A percentile compares a stretch with the other conserved stretches of the same genome.
phyloP scores from a whole-genome alignment of 371 early-diverging fungal genomes.

The Mucor velutinosus region DNA sequence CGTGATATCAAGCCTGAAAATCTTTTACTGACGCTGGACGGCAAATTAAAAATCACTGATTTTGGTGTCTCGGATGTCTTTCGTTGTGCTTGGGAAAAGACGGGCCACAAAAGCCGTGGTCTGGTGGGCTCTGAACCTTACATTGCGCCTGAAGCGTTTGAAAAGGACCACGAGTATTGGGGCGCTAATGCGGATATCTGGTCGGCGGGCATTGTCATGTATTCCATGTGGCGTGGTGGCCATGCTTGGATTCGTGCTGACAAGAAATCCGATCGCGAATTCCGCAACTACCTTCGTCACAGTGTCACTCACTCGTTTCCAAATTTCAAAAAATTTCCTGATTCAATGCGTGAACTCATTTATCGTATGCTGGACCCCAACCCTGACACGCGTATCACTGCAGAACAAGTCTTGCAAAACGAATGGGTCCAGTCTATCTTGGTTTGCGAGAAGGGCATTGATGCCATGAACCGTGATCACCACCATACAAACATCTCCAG shows the following conservation, averaged over 20 bases:
- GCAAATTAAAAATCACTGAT: slow-evolving; percentile 92
- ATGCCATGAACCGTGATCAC: slow-evolving; percentile 20
- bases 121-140: slow-evolving; percentile 86
- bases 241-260: slow-evolving; percentile 76
- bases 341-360: slow-evolving; percentile 57
- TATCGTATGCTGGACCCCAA: slow-evolving; percentile 85
- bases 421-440: slow-evolving; percentile 68
- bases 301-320: slow-evolving; percentile 52
- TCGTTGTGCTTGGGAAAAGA: slow-evolving; percentile 75
- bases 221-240: slow-evolving; percentile 73
- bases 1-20: slow-evolving; percentile 89
- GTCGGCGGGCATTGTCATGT: slow-evolving; percentile 80
- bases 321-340: slow-evolving; percentile 61
- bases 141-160: slow-evolving; percentile 84
- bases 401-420: slow-evolving; percentile 59
- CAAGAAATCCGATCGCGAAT: slow-evolving; percentile 67
- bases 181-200: slow-evolving; percentile 78
- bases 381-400: slow-evolving; percentile 65
- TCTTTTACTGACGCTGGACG: slow-evolving; percentile 76
- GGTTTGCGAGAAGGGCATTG: slow-evolving; percentile 41
- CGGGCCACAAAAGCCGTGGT: slow-evolving; percentile 68
- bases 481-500: slow-evolving; percentile 16
- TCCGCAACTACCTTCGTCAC: slow-evolving; percentile 60
- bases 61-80: slow-evolving; percentile 96
- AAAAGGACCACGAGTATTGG: slow-evolving; percentile 65